Conservation (phyloP, 805 yeast genomes). For the Kluyveromyces siamensis region DNA sequence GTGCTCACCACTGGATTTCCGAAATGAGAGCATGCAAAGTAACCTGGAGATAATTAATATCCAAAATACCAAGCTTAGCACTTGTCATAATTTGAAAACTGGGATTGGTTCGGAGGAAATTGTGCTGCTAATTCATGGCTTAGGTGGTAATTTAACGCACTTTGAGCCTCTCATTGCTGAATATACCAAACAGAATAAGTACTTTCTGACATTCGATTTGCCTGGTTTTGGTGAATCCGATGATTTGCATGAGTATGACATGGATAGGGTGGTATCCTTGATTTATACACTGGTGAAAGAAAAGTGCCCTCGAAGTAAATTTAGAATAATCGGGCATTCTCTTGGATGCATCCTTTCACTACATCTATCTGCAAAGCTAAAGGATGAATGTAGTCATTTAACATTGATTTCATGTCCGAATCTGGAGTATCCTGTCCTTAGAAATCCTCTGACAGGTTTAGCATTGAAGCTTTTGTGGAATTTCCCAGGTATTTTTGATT, state of each 20-base stretch:
- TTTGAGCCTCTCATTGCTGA: conserved; percentile 62
- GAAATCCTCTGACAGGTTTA: not conserved
- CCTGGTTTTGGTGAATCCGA: conserved; percentile 76
- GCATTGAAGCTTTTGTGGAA: conserved; percentile 8
- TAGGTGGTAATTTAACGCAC: conserved; percentile 85
- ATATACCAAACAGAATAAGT: conserved; percentile 51
- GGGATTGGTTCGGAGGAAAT: conserved; percentile 18
- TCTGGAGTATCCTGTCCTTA: conserved; percentile 12
- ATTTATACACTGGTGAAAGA: conserved; percentile 9
- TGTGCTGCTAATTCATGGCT: conserved; percentile 58
- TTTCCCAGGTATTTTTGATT: conserved; percentile 21
- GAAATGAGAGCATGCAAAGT: conserved; percentile 13
- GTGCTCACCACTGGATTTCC: conserved; percentile 14
- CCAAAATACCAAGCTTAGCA: conserved; percentile 9
- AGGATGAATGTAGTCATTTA: conserved; percentile 13
- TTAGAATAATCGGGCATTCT: conserved; percentile 56
- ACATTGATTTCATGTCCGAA: conserved; percentile 45
- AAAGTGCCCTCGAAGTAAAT: conserved; percentile 4
- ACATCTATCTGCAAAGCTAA: conserved; percentile 33
- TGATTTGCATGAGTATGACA: conserved; percentile 13
- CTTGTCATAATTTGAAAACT: conserved; percentile 16
- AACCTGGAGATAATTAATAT: conserved; percentile 9
- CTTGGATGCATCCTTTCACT: conserved; percentile 57
- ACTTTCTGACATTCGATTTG: conserved; percentile 63
- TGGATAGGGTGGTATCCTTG: conserved; percentile 8